Percentiles rank a stretch among this genome's conserved stretches.
phyloP scores from a whole-genome alignment of 2,329 filamentous ascomycete species.

The Nigrospora oryzae region DNA sequence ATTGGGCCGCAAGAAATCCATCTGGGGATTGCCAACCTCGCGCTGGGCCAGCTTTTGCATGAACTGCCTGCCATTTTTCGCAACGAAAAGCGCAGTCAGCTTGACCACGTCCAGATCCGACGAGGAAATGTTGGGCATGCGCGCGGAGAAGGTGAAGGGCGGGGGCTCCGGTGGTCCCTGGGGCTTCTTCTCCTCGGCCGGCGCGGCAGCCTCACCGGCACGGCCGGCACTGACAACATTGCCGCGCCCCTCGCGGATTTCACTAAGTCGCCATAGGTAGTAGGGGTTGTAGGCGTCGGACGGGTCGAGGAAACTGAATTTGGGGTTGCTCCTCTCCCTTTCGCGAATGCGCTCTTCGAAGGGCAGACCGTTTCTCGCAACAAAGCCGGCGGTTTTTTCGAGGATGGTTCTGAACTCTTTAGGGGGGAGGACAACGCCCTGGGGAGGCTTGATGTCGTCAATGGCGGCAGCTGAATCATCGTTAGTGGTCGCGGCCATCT shows the following conservation, averaged over 20 bases:
- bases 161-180: constrained; percentile 78
- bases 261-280: constrained; percentile 83
- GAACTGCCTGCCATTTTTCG: constrained; percentile 85
- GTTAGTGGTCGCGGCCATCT: constrained; percentile 35
- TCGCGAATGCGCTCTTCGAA: constrained; percentile 81
- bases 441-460: constrained; percentile 68
- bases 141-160: constrained; percentile 86
- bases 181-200: constrained; percentile 51
- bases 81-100: constrained; percentile 83
- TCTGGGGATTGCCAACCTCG: constrained; percentile 86
- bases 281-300: constrained; percentile 80
- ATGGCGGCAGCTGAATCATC: constrained; percentile 44
- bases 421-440: constrained; percentile 80
- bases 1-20: constrained; percentile 90
- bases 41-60: constrained; percentile 84
- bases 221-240: constrained; percentile 71
- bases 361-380: constrained; percentile 57
- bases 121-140: constrained; percentile 95
- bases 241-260: constrained; percentile 77
- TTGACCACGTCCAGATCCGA: constrained; percentile 72
- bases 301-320: constrained; percentile 78
- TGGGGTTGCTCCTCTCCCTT: constrained; percentile 77
- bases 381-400: constrained; percentile 92
- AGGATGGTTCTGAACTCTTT: constrained; percentile 76
- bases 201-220: constrained; percentile 50